These are phyloP conservation scores for Anthostomella pinea DNA, from an alignment of 2,329 filamentous ascomycete species.

Conservation along the genomic window DNA sequence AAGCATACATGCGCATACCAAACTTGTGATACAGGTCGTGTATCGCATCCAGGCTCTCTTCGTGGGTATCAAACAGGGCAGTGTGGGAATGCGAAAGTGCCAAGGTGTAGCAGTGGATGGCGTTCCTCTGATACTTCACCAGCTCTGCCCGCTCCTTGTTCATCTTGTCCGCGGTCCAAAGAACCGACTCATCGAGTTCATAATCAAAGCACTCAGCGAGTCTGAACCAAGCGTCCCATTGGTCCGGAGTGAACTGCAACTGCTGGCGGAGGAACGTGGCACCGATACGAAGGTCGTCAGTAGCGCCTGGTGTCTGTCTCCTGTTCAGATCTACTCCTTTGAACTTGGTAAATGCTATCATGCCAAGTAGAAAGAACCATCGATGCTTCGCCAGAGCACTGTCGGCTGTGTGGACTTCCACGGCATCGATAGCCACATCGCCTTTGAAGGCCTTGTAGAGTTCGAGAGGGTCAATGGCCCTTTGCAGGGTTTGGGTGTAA, in stretches of 20 bases:
- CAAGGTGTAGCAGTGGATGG: conserved; percentile 76
- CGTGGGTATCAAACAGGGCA: conserved; percentile 41
- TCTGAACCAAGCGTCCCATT: conserved; percentile 90
- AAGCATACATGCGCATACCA: conserved; percentile 60
- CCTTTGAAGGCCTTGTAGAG: conserved; percentile 81
- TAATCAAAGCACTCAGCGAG: conserved; percentile 85
- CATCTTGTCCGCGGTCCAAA: conserved; percentile 88
- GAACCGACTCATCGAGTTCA: conserved; percentile 80
- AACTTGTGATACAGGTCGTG: conserved; percentile 60
- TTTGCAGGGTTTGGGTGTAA: conserved; percentile 76
- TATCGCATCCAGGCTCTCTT: conserved; percentile 46
- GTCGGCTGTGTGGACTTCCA: conserved; percentile 66
- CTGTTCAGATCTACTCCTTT: conserved; percentile 67
- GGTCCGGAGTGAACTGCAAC: conserved; percentile 74
- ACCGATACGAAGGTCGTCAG: conserved; percentile 79
- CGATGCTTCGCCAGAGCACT: conserved; percentile 73
- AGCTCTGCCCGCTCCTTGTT: conserved; percentile 78
- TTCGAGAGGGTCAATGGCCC: conserved; percentile 76
- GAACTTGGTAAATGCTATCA: conserved; percentile 86
- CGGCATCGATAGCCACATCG: conserved; percentile 68
- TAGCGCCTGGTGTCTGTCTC: conserved; percentile 72
- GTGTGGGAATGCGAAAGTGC: conserved; percentile 55
- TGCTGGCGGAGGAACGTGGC: conserved; percentile 78
- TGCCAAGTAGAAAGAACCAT: conserved; percentile 90
- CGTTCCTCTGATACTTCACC: conserved; percentile 70